Evolutionary conservation across 768 basidiomycete genomes (phyloP).

Genomic region (Boletus vermiculosoides): DNA sequence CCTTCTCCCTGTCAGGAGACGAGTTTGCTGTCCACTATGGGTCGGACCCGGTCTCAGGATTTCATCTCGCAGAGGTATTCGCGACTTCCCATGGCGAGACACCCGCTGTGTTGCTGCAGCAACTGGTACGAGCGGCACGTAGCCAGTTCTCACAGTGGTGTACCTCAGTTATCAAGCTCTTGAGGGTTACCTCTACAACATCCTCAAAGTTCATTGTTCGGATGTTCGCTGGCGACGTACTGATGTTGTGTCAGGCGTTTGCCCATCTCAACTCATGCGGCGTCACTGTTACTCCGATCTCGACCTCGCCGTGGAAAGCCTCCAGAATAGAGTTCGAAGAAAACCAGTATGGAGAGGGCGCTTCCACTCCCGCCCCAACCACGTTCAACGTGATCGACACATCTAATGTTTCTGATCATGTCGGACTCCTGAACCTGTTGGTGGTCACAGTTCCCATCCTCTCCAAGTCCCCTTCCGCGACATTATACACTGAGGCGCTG

Average conservation of each 20-base stretch:
- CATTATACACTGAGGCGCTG: constrained; percentile 31
- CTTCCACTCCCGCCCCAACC: constrained; percentile 23
- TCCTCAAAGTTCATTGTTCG: constrained; percentile 22
- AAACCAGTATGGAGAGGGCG: constrained; percentile 16
- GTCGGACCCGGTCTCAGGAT: constrained; percentile 29
- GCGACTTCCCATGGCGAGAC: constrained; percentile 7
- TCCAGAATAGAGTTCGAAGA: constrained; percentile 24
- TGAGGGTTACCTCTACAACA: background rate
- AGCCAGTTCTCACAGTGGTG: constrained; percentile 31
- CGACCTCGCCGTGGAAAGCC: constrained; percentile 24
- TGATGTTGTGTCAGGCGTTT: constrained; percentile 31
- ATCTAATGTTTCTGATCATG: constrained; percentile 32
- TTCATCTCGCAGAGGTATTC: constrained; percentile 33
- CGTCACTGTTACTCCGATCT: constrained; percentile 17
- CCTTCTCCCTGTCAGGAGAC: constrained; percentile 24
- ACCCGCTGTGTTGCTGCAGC: constrained; percentile 11
- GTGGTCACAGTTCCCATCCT: constrained; percentile 25
- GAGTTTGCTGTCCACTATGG: constrained; percentile 31
- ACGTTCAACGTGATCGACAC: constrained; percentile 35
- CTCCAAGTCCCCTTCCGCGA: constrained; percentile 20
- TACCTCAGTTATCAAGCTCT: constrained; percentile 14
- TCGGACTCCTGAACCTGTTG: constrained; percentile 31
- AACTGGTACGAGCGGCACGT: constrained; percentile 18
- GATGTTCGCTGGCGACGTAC: constrained; percentile 31
- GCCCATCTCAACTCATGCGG: constrained; percentile 6